Percentiles rank a stretch among this genome's conserved stretches.
Evolutionary conservation across 2,329 filamentous ascomycete species (phyloP).

Genomic region (Leptographium lundbergii): DNA sequence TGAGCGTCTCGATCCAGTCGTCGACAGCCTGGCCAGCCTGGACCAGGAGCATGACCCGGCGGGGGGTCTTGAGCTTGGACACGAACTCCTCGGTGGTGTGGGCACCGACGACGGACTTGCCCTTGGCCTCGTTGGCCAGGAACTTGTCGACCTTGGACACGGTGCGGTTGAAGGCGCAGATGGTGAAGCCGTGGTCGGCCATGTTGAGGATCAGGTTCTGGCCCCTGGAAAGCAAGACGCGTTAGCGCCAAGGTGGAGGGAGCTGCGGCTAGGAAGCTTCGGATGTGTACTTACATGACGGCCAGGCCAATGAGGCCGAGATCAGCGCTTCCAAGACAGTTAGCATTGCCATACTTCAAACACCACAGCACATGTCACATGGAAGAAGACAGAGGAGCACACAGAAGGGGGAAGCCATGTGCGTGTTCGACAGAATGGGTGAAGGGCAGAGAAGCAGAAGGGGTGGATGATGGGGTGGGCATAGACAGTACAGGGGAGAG

Average conservation of each 20-base stretch:
- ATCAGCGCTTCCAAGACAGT: constrained; percentile 58
- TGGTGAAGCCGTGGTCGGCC: constrained; percentile 87
- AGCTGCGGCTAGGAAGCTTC: not conserved
- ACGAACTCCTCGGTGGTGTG: constrained; percentile 91
- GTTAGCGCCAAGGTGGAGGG: not conserved
- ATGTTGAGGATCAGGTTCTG: constrained; percentile 86
- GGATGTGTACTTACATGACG: constrained; percentile 52
- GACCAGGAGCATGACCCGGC: constrained; percentile 96
- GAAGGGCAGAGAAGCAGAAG: not conserved
- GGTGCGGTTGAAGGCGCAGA: constrained; percentile 97
- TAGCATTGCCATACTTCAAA: constrained; percentile 31
- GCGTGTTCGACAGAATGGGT: not conserved
- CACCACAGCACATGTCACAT: not conserved
- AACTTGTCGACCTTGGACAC: constrained; percentile 96
- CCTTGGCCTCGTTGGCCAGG: constrained; percentile 82
- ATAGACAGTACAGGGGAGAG: not conserved
- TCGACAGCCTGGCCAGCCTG: constrained; percentile 97
- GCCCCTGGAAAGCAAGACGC: constrained; percentile 31
- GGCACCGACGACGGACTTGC: constrained; percentile 90
- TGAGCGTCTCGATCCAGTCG: constrained; percentile 93
- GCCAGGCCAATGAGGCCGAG: constrained; percentile 87
- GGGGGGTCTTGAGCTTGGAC: constrained; percentile 91
- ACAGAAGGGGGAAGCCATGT: constrained; percentile 9
- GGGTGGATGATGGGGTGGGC: not conserved
- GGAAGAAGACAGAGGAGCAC: constrained; percentile 1